Evolutionary conservation across 495 filamentous ascomycete genomes (phyloP), one percentile per base, ranked within the genome.

Genomic region (Hypomontagnella submonticulosa): DNA sequence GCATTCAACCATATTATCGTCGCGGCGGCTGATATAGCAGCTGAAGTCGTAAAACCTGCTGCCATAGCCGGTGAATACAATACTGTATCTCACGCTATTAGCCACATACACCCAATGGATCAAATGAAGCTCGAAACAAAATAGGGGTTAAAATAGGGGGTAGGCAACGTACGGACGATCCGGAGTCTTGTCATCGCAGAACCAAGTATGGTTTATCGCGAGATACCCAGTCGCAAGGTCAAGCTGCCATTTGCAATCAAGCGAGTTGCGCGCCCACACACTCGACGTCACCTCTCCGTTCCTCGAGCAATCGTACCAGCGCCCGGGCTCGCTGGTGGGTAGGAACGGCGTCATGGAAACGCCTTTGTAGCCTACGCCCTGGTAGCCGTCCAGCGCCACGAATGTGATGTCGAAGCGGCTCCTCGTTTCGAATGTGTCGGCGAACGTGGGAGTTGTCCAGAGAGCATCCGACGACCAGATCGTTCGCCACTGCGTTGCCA

Each of bases 181-280:
- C 7, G 66, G 49, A 19, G 59, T 44, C 30, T 69, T 69, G 12
- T 69, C 66, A n/a, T 69, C 60, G 20, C 66, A 69, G 43, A 55
- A 60, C 66, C 66, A 69, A 9, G 66, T 69, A 12, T 69, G 60
- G 18, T 69, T 69, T 4, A 69, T 49, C 3, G 66, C 66, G 13
- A 64, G 51, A 12, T 69, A 69, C 9, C 66, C 66, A 1, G 66
- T 69, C 1, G 59, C 66, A 0, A 69, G 60, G 27, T 69, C 66
- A 4, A 69, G 55, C 53, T 69, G 60, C 66, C 66, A 69, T 36
- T 43, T 60, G 30, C 66, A 69, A 0, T 60, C 66, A 19, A 69
- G 27, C 1, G 47, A 51, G 34, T 63, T 12, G 7, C 60, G 54
- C 36, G 47, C 60, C 59, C 59, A 69, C 20, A 23, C 32, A 7